Conservation (phyloP, 257 asterid species). For the Solanum neorickii region DNA sequence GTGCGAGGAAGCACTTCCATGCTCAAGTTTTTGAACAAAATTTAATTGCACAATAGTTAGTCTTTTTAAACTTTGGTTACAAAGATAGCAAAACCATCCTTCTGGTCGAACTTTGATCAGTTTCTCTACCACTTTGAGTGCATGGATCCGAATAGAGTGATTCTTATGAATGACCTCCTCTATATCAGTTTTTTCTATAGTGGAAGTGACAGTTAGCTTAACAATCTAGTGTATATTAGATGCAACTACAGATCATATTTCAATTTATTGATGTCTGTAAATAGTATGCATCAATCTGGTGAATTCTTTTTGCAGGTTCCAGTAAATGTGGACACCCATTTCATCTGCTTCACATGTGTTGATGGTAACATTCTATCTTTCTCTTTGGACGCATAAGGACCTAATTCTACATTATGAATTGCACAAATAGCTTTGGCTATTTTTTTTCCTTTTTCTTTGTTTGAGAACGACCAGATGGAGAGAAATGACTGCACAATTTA, state of each 20-base stretch:
- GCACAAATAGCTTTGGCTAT: background rate
- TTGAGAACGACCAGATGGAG: background rate
- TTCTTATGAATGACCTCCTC: background rate
- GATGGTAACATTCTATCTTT: background rate
- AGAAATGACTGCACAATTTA: background rate
- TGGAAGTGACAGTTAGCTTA: background rate
- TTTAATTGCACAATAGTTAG: background rate
- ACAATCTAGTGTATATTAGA: background rate
- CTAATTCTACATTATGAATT: background rate
- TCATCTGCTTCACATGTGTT: conserved; percentile 52
- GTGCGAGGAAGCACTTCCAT: background rate
- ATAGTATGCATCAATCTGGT: background rate
- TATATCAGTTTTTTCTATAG: background rate
- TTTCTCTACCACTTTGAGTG: background rate
- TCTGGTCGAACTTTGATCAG: background rate
- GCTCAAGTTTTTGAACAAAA: background rate
- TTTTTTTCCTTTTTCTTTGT: background rate
- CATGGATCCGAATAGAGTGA: background rate
- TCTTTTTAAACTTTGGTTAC: background rate
- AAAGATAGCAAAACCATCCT: background rate
- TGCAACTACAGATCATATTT: background rate
- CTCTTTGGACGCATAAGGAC: background rate
- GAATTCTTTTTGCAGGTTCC: conserved; percentile 51
- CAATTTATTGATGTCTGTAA: background rate
- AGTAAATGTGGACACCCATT: conserved; percentile 62